These are phyloP conservation scores for Litchi chinensis DNA, from an alignment of 345 rosid species.

Conservation along the genomic window DNA sequence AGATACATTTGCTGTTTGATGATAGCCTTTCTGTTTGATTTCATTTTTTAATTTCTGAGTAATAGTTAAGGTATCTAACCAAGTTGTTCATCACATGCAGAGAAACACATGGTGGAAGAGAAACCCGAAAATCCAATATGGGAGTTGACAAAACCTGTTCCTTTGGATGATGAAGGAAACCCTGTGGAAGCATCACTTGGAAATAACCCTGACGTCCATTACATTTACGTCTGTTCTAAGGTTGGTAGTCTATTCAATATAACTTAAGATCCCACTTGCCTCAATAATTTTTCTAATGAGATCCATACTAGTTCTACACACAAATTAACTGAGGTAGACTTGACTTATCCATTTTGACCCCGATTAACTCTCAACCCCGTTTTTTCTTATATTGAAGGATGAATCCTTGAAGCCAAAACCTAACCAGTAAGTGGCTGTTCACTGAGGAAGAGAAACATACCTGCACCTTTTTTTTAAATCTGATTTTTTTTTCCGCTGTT, in stretches of 20 bases:
- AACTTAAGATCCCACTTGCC: not conserved
- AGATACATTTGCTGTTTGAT: not conserved
- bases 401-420: slow-evolving; percentile 26
- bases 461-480: slow-evolving; percentile 6
- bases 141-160: slow-evolving; percentile 65
- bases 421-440: slow-evolving; percentile 21
- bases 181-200: slow-evolving; percentile 65
- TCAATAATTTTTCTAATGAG: not conserved
- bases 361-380: slow-evolving; percentile 19
- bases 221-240: slow-evolving; percentile 70
- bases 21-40: not conserved
- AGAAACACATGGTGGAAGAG: slow-evolving; percentile 51
- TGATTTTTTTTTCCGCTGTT: slow-evolving; percentile 11
- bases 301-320: not conserved
- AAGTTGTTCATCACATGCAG: slow-evolving; percentile 38
- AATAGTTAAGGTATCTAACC: not conserved
- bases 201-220: slow-evolving; percentile 73
- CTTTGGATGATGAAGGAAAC: slow-evolving; percentile 56
- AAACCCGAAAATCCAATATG: slow-evolving; percentile 40
- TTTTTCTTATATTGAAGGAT: slow-evolving; percentile 23
- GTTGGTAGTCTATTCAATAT: slow-evolving; percentile 25
- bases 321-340: not conserved
- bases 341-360: not conserved
- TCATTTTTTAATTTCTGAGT: not conserved
- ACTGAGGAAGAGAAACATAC: slow-evolving; percentile 15